Evolutionary conservation across 2,329 filamentous ascomycete species (phyloP).

Genomic region (Aspergillus udagawae): DNA sequence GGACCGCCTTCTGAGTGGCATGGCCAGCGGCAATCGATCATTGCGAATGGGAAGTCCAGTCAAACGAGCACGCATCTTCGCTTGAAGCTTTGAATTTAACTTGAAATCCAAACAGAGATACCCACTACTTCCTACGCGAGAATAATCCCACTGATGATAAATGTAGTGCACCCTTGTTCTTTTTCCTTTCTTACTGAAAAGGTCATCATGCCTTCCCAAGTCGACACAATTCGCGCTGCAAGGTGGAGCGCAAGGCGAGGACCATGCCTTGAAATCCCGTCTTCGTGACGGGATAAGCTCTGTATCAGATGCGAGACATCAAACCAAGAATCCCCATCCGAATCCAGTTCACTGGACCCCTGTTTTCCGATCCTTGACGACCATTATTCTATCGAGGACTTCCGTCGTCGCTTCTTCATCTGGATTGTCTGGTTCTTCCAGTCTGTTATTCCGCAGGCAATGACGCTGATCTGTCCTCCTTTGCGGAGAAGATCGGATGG

Average conservation of each 20-base stretch:
- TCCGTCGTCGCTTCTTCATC: slow-evolving; percentile 4
- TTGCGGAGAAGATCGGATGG: background rate
- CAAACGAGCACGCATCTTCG: slow-evolving; percentile 35
- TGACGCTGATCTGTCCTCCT: background rate
- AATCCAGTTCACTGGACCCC: slow-evolving; percentile 7
- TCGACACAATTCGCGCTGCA: slow-evolving; percentile 41
- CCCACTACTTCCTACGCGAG: slow-evolving; percentile 17
- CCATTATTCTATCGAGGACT: background rate
- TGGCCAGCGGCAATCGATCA: slow-evolving; percentile 31
- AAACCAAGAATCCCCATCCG: slow-evolving; percentile 20
- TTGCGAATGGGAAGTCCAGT: slow-evolving; percentile 33
- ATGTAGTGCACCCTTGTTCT: background rate
- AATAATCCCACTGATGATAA: slow-evolving; percentile 2
- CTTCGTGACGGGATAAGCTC: slow-evolving; percentile 41
- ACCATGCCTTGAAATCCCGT: slow-evolving; percentile 47
- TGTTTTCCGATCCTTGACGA: background rate
- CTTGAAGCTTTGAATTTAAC: slow-evolving; percentile 16
- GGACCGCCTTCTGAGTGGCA: slow-evolving; percentile 43
- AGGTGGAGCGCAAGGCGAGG: slow-evolving; percentile 53
- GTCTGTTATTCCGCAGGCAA: background rate
- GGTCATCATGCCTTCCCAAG: background rate
- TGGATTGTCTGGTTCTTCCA: slow-evolving; percentile 17
- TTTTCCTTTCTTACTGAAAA: background rate
- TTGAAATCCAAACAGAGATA: slow-evolving; percentile 23
- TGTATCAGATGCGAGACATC: slow-evolving; percentile 52